Percentiles rank a stretch among this genome's conserved stretches.
Conservation (phyloP, 2,329 filamentous ascomycete species). For the Colletotrichum sp. region DNA sequence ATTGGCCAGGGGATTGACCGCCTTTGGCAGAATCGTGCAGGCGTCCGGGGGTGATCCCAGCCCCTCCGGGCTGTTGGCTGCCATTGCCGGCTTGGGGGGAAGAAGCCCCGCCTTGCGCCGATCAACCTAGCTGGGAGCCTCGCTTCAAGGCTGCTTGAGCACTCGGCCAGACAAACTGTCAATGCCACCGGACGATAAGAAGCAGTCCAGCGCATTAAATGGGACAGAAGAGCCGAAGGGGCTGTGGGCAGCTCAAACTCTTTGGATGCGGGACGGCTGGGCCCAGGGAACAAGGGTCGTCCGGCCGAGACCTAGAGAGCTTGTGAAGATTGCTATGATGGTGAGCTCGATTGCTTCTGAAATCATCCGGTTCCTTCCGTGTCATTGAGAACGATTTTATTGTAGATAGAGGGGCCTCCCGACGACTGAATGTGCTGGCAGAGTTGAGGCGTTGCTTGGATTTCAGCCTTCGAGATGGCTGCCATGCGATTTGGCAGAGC, state of each 20-base stretch:
- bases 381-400: neutral
- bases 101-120: neutral
- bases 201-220: neutral
- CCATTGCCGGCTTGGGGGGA: neutral
- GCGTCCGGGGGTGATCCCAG: neutral
- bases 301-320: neutral
- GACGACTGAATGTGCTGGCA: neutral
- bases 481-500: neutral
- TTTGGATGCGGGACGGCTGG: neutral
- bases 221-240: neutral
- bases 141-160: neutral
- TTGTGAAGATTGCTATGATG: neutral
- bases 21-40: neutral
- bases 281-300: neutral
- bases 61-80: neutral
- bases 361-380: neutral
- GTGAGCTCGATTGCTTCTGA: neutral
- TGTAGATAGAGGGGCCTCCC: neutral
- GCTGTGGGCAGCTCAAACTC: neutral
- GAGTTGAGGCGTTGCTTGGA: neutral
- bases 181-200: neutral
- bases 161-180: neutral
- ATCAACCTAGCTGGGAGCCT: neutral
- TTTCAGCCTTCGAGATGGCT: neutral
- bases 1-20: neutral